Evolutionary conservation across 352 stramenopile genomes (phyloP).

Genomic region (Pythium apleroticum): DNA sequence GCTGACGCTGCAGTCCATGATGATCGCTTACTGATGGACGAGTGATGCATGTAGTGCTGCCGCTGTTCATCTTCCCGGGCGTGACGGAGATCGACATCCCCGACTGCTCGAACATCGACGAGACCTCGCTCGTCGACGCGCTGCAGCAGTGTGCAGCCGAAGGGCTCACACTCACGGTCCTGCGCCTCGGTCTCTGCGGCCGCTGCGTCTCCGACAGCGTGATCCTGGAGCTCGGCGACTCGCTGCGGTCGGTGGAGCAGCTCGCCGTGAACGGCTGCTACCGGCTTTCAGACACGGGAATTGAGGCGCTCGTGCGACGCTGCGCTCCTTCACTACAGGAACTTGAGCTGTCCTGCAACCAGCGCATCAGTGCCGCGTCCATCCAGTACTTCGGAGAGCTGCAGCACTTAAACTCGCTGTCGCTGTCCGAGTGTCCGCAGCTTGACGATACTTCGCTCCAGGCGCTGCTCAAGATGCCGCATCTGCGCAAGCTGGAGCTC

Average conservation of each 20-base stretch:
- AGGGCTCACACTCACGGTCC: conserved; percentile 45
- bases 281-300: conserved; percentile 65
- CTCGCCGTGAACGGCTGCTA: conserved; percentile 77
- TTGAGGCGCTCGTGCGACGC: conserved; percentile 58
- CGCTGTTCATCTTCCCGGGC: conserved; percentile 80
- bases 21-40: background rate
- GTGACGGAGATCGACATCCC: conserved; percentile 82
- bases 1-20: background rate
- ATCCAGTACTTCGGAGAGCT: conserved; percentile 78
- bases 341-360: conserved; percentile 82
- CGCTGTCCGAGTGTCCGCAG: conserved; percentile 76
- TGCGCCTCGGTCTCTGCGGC: conserved; percentile 72
- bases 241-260: conserved; percentile 62
- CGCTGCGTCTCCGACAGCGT: conserved; percentile 76
- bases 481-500: conserved; percentile 62
- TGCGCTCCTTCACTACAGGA: conserved; percentile 70
- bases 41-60: conserved; percentile 41
- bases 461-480: conserved; percentile 63
- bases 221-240: conserved; percentile 64
- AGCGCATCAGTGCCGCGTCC: conserved; percentile 72
- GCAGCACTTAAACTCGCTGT: conserved; percentile 60
- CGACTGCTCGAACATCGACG: conserved; percentile 81
- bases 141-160: conserved; percentile 52
- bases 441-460: conserved; percentile 57
- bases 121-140: conserved; percentile 50